Evolutionary conservation across 1,139 yeast genomes (phyloP), one percentile per base, ranked within the genome.

Genomic region (Arxiozyma heterogenica): DNA sequence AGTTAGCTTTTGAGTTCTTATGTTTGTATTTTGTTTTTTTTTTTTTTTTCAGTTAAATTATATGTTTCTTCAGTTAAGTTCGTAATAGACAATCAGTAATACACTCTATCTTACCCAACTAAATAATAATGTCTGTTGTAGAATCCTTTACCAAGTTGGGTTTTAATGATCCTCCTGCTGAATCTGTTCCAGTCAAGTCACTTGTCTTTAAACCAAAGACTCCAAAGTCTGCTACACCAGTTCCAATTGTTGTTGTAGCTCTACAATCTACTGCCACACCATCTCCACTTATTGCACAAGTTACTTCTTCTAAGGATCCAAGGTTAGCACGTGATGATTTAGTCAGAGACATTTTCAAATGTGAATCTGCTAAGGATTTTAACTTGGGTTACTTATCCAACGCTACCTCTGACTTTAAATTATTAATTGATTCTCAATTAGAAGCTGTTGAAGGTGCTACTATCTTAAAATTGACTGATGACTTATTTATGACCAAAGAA

Each of bases 161-260:
- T 51, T 70, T 81, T 62, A 74, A 61, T 27, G 67, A 79, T 48
- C 72, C 77, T 43, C 75, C 75, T 38, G 65, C 74, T 47, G 80
- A 72, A 43, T 65, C 69, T 4, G 60, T 71, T 42, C 71, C 81
- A 47, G 81, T 86, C 59, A 89, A 89, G 71, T 79, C 93, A 5
- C 77, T 89, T 60, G 90, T 89, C 41, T 89, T 89, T 79, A 89
- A 89, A 74, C 96, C 96, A 63, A 89, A 89, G 73, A 88, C 96
- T 50, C 85, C 95, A 53, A 89, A 88, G 68, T 73, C 89, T 50
- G 90, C 88, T 52, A 72, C 80, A n/a, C 88, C 95, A 41, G 82
- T 86, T 51, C 96, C 96, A 50, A 78, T 89, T 39, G 81, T 89
- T 50, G 88, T 89, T 42, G 79, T 89, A 66, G 95, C 96, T 8